Evolutionary conservation across 176 grass and related monocot genomes (phyloP).

Genomic region (Cocos nucifera): DNA sequence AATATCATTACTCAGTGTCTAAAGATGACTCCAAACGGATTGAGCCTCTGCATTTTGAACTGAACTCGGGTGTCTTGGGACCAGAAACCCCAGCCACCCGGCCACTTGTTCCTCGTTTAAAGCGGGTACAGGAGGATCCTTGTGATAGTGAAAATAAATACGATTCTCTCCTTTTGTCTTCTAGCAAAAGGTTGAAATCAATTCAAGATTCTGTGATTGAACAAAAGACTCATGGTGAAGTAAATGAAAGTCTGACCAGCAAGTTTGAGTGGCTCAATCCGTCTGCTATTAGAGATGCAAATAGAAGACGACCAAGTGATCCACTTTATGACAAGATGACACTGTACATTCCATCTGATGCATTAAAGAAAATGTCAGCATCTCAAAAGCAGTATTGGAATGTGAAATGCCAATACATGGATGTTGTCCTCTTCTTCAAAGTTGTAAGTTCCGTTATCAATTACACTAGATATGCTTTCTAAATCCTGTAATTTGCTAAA

Average conservation of each 20-base stretch:
- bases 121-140: slow-evolving; percentile 57
- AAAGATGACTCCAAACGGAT: slow-evolving; percentile 9
- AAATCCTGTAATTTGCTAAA: too few species aligned
- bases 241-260: slow-evolving; percentile 38
- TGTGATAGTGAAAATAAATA: slow-evolving; percentile 12
- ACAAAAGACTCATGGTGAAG: slow-evolving; percentile 27
- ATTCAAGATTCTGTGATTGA: slow-evolving; percentile 12
- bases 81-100: slow-evolving; percentile 66
- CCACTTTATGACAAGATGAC: slow-evolving; percentile 82
- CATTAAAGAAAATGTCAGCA: slow-evolving; percentile 81
- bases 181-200: slow-evolving; percentile 58
- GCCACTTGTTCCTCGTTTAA: slow-evolving; percentile 42
- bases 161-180: slow-evolving; percentile 24
- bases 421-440: slow-evolving; percentile 95
- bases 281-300: slow-evolving; percentile 62
- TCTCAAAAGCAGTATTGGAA: slow-evolving; percentile 98
- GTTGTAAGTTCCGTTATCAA: slow-evolving; percentile 43
- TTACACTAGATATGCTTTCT: too few species aligned
- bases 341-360: slow-evolving; percentile 77
- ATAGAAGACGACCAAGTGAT: slow-evolving; percentile 50
- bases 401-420: slow-evolving; percentile 87
- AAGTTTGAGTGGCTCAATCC: slow-evolving; percentile 94
- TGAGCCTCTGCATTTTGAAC: slow-evolving; percentile 24
- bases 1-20: slow-evolving; percentile 13
- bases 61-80: slow-evolving; percentile 40